Conservation (phyloP, 148 eudicot species). For the Rhododendron vialii region DNA sequence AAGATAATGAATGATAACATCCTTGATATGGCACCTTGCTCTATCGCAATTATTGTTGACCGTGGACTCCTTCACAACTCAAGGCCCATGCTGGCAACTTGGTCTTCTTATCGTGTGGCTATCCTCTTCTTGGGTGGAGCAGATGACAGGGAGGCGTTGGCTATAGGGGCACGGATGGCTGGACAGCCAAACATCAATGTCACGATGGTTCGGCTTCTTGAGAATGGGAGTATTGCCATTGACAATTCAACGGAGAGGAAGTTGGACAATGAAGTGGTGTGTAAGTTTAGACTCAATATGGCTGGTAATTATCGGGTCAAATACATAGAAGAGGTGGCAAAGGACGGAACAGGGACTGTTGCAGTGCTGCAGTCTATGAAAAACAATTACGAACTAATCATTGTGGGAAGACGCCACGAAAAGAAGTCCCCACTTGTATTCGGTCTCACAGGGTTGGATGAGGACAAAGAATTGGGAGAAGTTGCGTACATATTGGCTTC, state of each 20-base stretch:
- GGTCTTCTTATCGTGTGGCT: constrained; percentile 11
- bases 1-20: constrained; percentile 2
- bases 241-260: not conserved
- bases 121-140: constrained; percentile 18
- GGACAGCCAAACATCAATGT: constrained; percentile 1
- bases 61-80: constrained; percentile 11
- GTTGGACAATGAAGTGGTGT: constrained; percentile 10
- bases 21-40: constrained; percentile 18
- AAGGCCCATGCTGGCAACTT: not conserved
- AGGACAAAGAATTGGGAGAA: constrained; percentile 14
- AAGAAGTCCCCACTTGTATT: constrained; percentile 7
- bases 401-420: constrained; percentile 17
- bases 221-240: not conserved
- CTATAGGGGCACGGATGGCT: constrained; percentile 16
- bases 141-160: constrained; percentile 20
- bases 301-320: constrained; percentile 2
- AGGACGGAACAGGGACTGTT: constrained; percentile 6
- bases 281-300: constrained; percentile 7
- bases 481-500: constrained; percentile 14
- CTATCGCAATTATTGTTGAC: constrained; percentile 13
- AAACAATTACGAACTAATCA: constrained; percentile 16
- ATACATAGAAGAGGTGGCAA: constrained; percentile 17
- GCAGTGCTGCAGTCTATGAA: constrained; percentile 6
- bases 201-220: constrained; percentile 9
- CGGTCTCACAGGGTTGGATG: constrained; percentile 9